Evolutionary conservation across 768 basidiomycete genomes (phyloP).

Genomic region (Aureoboletus auriporus): DNA sequence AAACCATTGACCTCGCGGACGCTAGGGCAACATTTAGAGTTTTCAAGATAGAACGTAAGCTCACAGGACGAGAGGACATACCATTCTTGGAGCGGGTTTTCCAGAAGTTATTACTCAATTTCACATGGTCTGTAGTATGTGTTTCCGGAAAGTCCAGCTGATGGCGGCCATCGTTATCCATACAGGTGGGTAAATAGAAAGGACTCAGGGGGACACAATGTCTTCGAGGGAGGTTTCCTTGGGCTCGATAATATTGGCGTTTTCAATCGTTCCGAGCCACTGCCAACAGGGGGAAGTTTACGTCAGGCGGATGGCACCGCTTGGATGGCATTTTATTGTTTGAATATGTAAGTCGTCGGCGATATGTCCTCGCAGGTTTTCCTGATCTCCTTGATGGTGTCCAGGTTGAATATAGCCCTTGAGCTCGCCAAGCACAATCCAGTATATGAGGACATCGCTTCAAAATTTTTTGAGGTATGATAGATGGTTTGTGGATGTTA

Average conservation of each 20-base stretch:
- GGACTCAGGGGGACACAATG: constrained; percentile 90
- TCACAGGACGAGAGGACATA: constrained; percentile 87
- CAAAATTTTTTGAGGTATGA: constrained; percentile 88
- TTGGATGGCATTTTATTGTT: constrained; percentile 99
- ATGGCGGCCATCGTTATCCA: background rate
- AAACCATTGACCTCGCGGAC: background rate
- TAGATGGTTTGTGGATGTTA: background rate
- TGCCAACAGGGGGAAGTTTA: constrained; percentile 90
- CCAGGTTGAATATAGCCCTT: constrained; percentile 92
- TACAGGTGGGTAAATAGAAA: constrained; percentile 97
- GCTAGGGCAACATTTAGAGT: constrained; percentile 92
- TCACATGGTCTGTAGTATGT: constrained; percentile 70
- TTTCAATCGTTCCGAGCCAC: constrained; percentile 95
- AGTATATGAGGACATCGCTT: constrained; percentile 98
- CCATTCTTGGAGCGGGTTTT: constrained; percentile 96
- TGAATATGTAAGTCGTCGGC: constrained; percentile 73
- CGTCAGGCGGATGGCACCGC: constrained; percentile 98
- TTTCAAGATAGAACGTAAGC: constrained; percentile 98
- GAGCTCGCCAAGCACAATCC: constrained; percentile 97
- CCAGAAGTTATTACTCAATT: constrained; percentile 94
- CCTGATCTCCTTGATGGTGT: constrained; percentile 7
- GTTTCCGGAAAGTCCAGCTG: background rate
- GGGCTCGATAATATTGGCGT: constrained; percentile 97
- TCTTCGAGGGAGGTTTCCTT: constrained; percentile 98
- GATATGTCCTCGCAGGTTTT: background rate